Evolutionary conservation across 805 yeast genomes (phyloP).

Genomic region (Blastobotrys parvus): DNA sequence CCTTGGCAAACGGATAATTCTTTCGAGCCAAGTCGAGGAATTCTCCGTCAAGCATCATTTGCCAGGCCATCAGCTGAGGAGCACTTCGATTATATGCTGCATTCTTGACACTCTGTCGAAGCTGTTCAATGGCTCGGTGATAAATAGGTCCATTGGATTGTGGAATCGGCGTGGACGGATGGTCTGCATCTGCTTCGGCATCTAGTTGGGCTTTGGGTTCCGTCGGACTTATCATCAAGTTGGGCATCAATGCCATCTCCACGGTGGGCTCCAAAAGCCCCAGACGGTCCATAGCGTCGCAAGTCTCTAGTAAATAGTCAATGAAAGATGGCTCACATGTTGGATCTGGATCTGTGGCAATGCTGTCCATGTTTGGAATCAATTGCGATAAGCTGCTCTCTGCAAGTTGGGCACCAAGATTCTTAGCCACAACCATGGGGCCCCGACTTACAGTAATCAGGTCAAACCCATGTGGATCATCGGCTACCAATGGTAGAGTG

Average conservation of each 20-base stretch:
- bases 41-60: slow-evolving; percentile 9
- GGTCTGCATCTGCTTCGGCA: not conserved
- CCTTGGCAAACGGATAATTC: slow-evolving; percentile 7
- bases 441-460: slow-evolving; percentile 6
- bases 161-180: no score
- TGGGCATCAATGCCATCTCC: not conserved
- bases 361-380: not conserved
- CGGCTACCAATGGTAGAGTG: slow-evolving; percentile 3
- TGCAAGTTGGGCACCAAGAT: not conserved
- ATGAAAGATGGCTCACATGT: not conserved
- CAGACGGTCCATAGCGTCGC: slow-evolving; percentile 3
- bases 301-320: not conserved
- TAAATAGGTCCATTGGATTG: not conserved
- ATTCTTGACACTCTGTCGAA: not conserved
- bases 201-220: not conserved
- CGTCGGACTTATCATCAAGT: not conserved
- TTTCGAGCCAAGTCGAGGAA: slow-evolving; percentile 11
- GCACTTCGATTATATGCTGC: not conserved
- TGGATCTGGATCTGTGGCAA: not conserved
- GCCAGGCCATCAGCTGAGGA: slow-evolving; percentile 9
- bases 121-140: not conserved
- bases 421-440: slow-evolving; percentile 6
- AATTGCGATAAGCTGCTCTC: not conserved
- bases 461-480: slow-evolving; percentile 4
- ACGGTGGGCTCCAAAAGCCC: not conserved